phyloP scores from a whole-genome alignment of 2,329 filamentous ascomycete genomes.

The Aureobasidium sp. region DNA sequence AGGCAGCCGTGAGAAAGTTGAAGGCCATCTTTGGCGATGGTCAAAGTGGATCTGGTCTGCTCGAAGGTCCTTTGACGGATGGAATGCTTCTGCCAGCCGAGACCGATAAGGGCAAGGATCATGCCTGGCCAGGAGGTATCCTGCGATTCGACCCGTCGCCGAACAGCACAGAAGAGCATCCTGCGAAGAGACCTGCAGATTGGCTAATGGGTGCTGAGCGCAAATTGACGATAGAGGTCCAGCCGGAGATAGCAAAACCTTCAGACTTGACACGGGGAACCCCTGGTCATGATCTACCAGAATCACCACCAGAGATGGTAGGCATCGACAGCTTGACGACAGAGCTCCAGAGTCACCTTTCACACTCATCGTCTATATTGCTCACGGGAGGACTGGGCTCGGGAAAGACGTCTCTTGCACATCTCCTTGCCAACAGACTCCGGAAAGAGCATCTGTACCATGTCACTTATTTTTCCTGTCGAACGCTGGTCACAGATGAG shows the following conservation, averaged over 20 bases:
- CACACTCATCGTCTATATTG: slow-evolving; percentile 81
- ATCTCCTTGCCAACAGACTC: slow-evolving; percentile 66
- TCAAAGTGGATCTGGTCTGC: slow-evolving; percentile 51
- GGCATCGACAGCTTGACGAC: slow-evolving; percentile 74
- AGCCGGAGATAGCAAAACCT: slow-evolving; percentile 63
- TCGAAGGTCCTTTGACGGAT: slow-evolving; percentile 83
- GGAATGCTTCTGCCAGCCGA: slow-evolving; percentile 67
- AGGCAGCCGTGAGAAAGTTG: slow-evolving; percentile 67
- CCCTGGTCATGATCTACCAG: slow-evolving; percentile 48
- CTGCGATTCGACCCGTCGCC: slow-evolving; percentile 65
- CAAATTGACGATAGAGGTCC: slow-evolving; percentile 67
- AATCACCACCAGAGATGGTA: slow-evolving; percentile 58
- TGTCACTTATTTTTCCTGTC: slow-evolving; percentile 78
- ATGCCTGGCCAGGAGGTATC: slow-evolving; percentile 76
- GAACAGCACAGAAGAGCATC: slow-evolving; percentile 27
- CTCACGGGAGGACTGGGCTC: slow-evolving; percentile 83
- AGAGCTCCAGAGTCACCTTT: slow-evolving; percentile 67
- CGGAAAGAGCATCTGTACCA: slow-evolving; percentile 70
- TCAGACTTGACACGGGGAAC: slow-evolving; percentile 47
- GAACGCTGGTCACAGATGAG: slow-evolving; percentile 83
- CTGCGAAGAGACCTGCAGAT: slow-evolving; percentile 41
- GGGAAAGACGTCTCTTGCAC: slow-evolving; percentile 78
- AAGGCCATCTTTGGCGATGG: slow-evolving; percentile 61
- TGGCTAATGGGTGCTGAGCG: slow-evolving; percentile 78
- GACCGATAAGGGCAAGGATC: slow-evolving; percentile 47